Evolutionary conservation across 1,284 basidiomycete genomes (phyloP).

Genomic region (Laetiporus sulphureus): DNA sequence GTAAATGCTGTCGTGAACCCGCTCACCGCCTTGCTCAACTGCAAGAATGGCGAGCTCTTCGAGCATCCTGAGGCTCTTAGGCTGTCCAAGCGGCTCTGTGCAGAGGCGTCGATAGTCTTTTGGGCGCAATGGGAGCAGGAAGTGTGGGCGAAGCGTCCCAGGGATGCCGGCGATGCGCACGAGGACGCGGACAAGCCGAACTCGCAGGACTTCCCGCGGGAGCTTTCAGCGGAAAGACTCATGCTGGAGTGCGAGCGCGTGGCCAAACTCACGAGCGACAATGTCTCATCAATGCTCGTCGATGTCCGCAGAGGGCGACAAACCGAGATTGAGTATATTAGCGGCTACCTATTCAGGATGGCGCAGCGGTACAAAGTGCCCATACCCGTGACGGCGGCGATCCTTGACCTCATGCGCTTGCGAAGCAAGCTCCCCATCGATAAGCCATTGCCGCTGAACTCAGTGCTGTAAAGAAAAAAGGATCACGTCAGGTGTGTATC

Average conservation of each 20-base stretch:
- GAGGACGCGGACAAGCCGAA: background rate
- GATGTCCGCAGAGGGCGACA: constrained; percentile 54
- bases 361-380: constrained; percentile 56
- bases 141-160: constrained; percentile 21
- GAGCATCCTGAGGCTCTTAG: constrained; percentile 33
- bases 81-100: constrained; percentile 45
- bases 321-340: constrained; percentile 83
- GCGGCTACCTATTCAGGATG: constrained; percentile 75
- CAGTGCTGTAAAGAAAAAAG: constrained; percentile 6
- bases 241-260: constrained; percentile 49
- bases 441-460: background rate
- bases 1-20: constrained; percentile 87
- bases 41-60: constrained; percentile 76
- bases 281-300: constrained; percentile 74
- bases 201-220: constrained; percentile 24
- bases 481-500: background rate
- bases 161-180: constrained; percentile 14
- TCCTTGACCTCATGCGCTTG: constrained; percentile 60
- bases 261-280: constrained; percentile 47
- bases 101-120: constrained; percentile 56
- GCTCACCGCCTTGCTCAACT: constrained; percentile 77
- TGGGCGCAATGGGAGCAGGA: constrained; percentile 39
- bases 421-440: constrained; percentile 30
- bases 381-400: constrained; percentile 48
- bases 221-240: constrained; percentile 37